Percentiles rank a stretch among this genome's conserved stretches.
These are phyloP conservation scores for Syncephalastrum racemosum DNA, from an alignment of 371 early-diverging fungal species.

Conservation along the genomic window DNA sequence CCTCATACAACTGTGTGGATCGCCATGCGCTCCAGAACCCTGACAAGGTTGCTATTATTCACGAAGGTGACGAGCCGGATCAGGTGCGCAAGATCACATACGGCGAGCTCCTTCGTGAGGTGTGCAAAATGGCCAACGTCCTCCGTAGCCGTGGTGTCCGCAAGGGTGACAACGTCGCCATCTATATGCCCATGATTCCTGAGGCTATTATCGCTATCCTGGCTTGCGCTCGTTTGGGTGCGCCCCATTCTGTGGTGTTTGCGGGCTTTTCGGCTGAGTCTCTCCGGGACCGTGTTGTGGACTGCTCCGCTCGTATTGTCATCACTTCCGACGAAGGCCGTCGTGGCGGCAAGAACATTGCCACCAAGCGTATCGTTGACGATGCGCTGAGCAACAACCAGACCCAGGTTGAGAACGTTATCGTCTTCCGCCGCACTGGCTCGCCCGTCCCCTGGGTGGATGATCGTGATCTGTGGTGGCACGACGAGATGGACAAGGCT, in stretches of 20 bases:
- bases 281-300: slow-evolving; percentile 81
- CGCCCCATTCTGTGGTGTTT: slow-evolving; percentile 91
- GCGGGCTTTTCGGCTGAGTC: slow-evolving; percentile 93
- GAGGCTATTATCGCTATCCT: slow-evolving; percentile 90
- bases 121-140: slow-evolving; percentile 83
- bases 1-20: slow-evolving; percentile 97
- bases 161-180: slow-evolving; percentile 94
- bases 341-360: slow-evolving; percentile 91
- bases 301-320: slow-evolving; percentile 77
- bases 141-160: slow-evolving; percentile 77
- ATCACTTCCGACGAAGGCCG: slow-evolving; percentile 88
- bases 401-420: slow-evolving; percentile 76
- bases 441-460: slow-evolving; percentile 67
- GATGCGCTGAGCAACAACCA: slow-evolving; percentile 68
- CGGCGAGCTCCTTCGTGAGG: slow-evolving; percentile 79
- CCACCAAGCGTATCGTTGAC: slow-evolving; percentile 91
- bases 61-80: slow-evolving; percentile 89
- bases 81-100: slow-evolving; percentile 79
- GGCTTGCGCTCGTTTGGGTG: slow-evolving; percentile 95
- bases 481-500: slow-evolving; percentile 76
- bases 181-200: slow-evolving; percentile 98
- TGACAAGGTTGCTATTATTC: slow-evolving; percentile 78
- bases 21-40: slow-evolving; percentile 83
- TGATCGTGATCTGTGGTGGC: slow-evolving; percentile 89
- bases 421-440: slow-evolving; percentile 89